Evolutionary conservation across 2,329 filamentous ascomycete genomes (phyloP).

Genomic region (Cordyceps javanica): DNA sequence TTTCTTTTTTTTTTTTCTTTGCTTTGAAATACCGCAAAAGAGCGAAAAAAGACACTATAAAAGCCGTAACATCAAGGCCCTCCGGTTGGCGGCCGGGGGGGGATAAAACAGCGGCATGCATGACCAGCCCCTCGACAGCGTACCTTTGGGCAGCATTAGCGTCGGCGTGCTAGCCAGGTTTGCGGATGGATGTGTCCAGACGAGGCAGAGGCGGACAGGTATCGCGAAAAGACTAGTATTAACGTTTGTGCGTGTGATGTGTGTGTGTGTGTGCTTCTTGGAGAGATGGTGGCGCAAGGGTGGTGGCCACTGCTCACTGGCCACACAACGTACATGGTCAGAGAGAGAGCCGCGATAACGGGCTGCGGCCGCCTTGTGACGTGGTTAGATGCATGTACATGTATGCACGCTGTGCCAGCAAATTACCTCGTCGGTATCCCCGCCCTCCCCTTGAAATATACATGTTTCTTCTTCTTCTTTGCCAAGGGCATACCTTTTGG

Average conservation of each 20-base stretch:
- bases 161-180: background rate
- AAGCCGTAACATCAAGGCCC: conserved; percentile 1
- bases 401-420: background rate
- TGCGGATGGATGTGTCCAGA: too few species aligned
- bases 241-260: too few species aligned
- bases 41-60: background rate
- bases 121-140: background rate
- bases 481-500: too few species aligned
- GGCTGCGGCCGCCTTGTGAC: background rate
- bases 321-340: background rate
- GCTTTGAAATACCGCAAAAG: background rate
- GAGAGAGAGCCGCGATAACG: background rate
- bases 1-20: too few species aligned
- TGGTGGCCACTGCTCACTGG: too few species aligned
- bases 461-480: background rate
- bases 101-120: background rate
- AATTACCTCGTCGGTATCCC: background rate
- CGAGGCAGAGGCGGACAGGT: too few species aligned
- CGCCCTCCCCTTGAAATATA: too few species aligned
- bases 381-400: background rate
- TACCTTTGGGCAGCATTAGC: background rate
- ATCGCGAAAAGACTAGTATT: background rate
- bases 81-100: background rate
- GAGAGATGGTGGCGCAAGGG: conserved; percentile 3
- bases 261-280: background rate